Evolutionary conservation across 2,329 filamentous ascomycete species (phyloP), one percentile per base, ranked within the genome.

Genomic region (Exophiala mesophila): DNA sequence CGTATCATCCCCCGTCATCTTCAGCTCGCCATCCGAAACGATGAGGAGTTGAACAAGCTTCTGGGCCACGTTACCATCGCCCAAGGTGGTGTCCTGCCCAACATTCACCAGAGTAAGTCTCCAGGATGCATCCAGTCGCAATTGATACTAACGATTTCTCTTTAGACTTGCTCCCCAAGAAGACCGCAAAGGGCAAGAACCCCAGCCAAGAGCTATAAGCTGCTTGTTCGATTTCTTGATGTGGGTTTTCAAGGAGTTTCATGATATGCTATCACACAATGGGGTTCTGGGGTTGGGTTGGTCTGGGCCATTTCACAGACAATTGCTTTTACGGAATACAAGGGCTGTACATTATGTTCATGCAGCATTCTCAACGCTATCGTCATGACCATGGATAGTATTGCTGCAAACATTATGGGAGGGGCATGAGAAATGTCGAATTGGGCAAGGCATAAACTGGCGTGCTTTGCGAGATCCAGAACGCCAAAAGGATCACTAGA

Each of bases 1-100:
- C 89, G 92, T 85, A 98, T 98, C 76, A 98, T 97, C 50, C 92
- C 92, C 56, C 88, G 92, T 72, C 92, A 98, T 73, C 82, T 98
- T 35, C 92, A 98, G 77, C 88, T 98, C 60, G 92, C 92, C 72
- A 98, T 98, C 77, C 84, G 92, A 65, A 96, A 96, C 76, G 90
- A 97, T 71, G 90, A 97, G 80, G 92, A 98, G 74, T 71, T 97
- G 85, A 96, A 97, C 85, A 97, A 95, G 81, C 83, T 94, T 52
- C 78, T 95, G 55, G 89, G 89, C 45, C 88, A 94, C 68, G 88
- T 95, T 71, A 96, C 88, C 67, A 95, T 95, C 62, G 88, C 89
- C 68, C 89, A 95, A 74, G 88, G 88, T 76, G 88, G 88, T 89
- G 88, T 95, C 58, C 78, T 95, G 55, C 89, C 88, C 70, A 94